Conservation (phyloP, 163 green algal genomes). For the Coccomyxa subellipsoidea region DNA sequence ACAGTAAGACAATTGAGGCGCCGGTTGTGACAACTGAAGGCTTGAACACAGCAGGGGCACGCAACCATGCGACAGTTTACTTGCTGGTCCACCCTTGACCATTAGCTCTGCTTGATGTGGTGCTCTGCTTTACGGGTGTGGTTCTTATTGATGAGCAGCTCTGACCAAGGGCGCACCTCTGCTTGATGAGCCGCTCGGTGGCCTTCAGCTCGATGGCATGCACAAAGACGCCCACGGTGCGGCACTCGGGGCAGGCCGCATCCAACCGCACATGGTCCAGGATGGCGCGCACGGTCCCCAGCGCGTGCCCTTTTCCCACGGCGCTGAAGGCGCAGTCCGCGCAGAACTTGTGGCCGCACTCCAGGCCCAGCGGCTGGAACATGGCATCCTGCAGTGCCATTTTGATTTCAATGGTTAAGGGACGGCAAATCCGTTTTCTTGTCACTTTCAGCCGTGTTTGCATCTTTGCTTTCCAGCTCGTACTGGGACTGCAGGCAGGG, state of each 20-base stretch:
- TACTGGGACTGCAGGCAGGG: too few relatives aligned
- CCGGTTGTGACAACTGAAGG: too few relatives aligned
- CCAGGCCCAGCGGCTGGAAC: slow-evolving; percentile 22
- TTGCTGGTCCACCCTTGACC: too few relatives aligned
- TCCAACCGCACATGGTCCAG: slow-evolving; percentile 4
- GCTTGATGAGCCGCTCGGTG: background rate
- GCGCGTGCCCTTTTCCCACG: background rate
- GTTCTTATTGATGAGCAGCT: too few relatives aligned
- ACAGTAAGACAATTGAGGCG: too few relatives aligned
- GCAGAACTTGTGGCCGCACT: slow-evolving; percentile 29
- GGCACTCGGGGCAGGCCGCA: slow-evolving; percentile 7
- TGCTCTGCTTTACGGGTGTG: too few relatives aligned
- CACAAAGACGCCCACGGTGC: background rate
- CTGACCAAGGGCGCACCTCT: background rate
- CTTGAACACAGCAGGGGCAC: too few relatives aligned
- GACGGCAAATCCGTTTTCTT: background rate
- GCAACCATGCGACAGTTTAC: too few relatives aligned
- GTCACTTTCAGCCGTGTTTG: background rate
- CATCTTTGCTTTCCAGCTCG: too few relatives aligned
- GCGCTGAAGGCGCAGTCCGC: slow-evolving; percentile 12
- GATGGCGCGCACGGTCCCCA: slow-evolving; percentile 4
- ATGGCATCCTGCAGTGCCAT: slow-evolving; percentile 21
- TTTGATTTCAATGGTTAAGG: background rate
- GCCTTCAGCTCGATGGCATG: background rate
- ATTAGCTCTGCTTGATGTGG: too few relatives aligned